Percentiles rank a stretch among this genome's conserved stretches.
Evolutionary conservation across 495 filamentous ascomycete species (phyloP).

Genomic region (Baudoinia panamericana): DNA sequence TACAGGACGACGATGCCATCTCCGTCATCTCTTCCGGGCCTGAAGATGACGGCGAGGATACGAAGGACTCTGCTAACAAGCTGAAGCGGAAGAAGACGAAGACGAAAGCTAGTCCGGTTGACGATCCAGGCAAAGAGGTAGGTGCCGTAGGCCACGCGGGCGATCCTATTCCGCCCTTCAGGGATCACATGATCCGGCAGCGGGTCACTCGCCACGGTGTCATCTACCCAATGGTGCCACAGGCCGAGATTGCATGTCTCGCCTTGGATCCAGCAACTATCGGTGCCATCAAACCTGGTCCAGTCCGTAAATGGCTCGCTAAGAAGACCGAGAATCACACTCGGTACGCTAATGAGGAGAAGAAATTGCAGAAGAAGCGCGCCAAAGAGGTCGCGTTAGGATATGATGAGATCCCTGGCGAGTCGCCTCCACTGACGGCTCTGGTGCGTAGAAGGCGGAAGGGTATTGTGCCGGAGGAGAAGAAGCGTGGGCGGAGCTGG

Average conservation of each 20-base stretch:
- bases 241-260: slow-evolving; percentile 47
- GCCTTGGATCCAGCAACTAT: slow-evolving; percentile 48
- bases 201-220: slow-evolving; percentile 63
- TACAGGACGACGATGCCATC: slow-evolving; percentile 56
- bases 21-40: slow-evolving; percentile 51
- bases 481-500: slow-evolving; percentile 44
- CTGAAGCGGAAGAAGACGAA: slow-evolving; percentile 19
- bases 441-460: slow-evolving; percentile 53
- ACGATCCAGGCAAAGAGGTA: not conserved
- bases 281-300: slow-evolving; percentile 64
- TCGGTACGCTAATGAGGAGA: slow-evolving; percentile 52
- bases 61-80: slow-evolving; percentile 7
- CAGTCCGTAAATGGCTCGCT: slow-evolving; percentile 70
- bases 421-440: slow-evolving; percentile 70
- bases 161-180: slow-evolving; percentile 66
- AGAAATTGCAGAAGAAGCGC: slow-evolving; percentile 53
- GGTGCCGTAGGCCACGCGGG: slow-evolving; percentile 60
- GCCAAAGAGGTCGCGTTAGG: slow-evolving; percentile 56
- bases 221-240: slow-evolving; percentile 51
- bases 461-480: slow-evolving; percentile 30
- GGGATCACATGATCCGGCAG: slow-evolving; percentile 81
- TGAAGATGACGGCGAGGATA: slow-evolving; percentile 31
- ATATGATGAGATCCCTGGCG: slow-evolving; percentile 57
- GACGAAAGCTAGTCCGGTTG: no score
- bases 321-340: slow-evolving; percentile 57